Evolutionary conservation across 495 filamentous ascomycete species (phyloP), one percentile per base, ranked within the genome.

Genomic region (Chlorociboria aeruginascens): DNA sequence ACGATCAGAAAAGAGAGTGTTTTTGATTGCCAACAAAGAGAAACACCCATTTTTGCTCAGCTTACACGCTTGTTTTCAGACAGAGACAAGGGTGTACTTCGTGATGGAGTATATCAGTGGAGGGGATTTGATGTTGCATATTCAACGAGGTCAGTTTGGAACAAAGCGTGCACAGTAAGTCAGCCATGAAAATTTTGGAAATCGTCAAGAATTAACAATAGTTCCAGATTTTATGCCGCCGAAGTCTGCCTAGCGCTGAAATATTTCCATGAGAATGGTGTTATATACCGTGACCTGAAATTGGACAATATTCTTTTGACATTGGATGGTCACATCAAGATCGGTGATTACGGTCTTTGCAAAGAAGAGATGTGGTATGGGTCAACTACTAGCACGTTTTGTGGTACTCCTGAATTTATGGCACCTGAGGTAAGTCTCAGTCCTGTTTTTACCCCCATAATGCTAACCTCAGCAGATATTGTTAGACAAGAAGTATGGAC

Each of bases 361-460:
- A 99, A 99, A 65, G 93, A 99, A 60, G 89, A 97, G 51, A 99
- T 99, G 93, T 96, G 89, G 86, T 97, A 96, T 63, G 89, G 89
- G 32, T 86, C 83, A 45, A 95, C 85, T 0, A 99, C 92, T 1
- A 89, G 89, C 67, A 99, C 92, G 25, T 99, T 99, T 69, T 99
- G 92, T 66, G 92, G 92, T 65, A 99, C 92, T 17, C 92, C 92
- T 35, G 92, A 99, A 60, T 99, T 99, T 51, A 99, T 99, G 92
- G 92, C 92, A 11, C 92, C 92, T 9, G 92, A 99, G 75, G 88
- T 93, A 76, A 61, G 75, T 66, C 32, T 11, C 20, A 12, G 8
- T 14, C 3, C 20, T 4, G 1, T 25, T 25, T 25, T 25, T 25
- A 25, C 20, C 20, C 20, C 20, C 20, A 25, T 17, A 33, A 25